Conservation (phyloP, 2,329 filamentous ascomycete genomes). For the Sporothrix luriei region DNA sequence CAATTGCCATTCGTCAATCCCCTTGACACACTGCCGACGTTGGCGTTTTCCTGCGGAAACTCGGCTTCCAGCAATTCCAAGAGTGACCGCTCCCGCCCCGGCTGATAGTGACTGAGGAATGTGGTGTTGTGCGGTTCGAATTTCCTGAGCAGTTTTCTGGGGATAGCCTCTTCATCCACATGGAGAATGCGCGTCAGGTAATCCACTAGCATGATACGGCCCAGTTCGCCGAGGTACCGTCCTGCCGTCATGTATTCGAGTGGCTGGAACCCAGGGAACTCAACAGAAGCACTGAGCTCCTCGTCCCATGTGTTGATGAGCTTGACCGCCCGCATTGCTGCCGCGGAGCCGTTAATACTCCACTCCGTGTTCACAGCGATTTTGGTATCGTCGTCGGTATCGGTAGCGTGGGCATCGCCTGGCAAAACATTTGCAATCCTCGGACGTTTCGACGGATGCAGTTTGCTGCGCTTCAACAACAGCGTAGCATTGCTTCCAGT, state of each 20-base stretch:
- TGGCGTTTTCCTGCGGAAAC: conserved; percentile 51
- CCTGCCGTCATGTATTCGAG: conserved; percentile 84
- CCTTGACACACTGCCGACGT: neutral
- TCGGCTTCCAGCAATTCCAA: conserved; percentile 53
- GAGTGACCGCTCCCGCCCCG: conserved; percentile 50
- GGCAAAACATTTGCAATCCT: conserved; percentile 53
- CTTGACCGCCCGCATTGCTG: conserved; percentile 62
- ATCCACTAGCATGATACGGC: conserved; percentile 69
- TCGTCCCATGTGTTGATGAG: conserved; percentile 73
- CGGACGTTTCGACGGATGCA: conserved; percentile 64
- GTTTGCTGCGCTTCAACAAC: conserved; percentile 63
- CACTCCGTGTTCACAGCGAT: conserved; percentile 83
- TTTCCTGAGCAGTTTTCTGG: conserved; percentile 56
- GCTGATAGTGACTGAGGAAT: conserved; percentile 71
- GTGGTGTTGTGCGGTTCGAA: conserved; percentile 68
- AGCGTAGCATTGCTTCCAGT: conserved; percentile 83
- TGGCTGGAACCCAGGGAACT: conserved; percentile 75
- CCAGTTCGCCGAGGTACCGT: conserved; percentile 75
- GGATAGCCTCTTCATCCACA: conserved; percentile 52
- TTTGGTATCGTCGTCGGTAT: conserved; percentile 57
- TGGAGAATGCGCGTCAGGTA: conserved; percentile 55
- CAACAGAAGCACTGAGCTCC: conserved; percentile 65
- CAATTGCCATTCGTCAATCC: conserved; percentile 1
- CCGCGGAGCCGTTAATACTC: conserved; percentile 76
- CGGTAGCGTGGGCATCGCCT: conserved; percentile 42